Evolutionary conservation across 2,329 filamentous ascomycete genomes (phyloP), one percentile per base, ranked within the genome.

Genomic region (Neopestalotiopsis rosae): DNA sequence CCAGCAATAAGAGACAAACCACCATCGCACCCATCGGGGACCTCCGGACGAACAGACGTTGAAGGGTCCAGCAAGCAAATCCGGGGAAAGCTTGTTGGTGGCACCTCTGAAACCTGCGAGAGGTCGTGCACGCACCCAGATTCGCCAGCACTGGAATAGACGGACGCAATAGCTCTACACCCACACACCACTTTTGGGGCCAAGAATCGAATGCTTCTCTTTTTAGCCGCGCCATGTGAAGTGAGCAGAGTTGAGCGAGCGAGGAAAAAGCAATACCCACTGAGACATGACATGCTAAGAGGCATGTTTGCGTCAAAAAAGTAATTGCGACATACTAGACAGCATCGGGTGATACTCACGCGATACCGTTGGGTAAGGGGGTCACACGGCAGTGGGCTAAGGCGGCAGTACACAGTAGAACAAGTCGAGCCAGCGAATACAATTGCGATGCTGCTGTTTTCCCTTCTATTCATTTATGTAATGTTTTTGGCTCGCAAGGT

Each of bases 321-420:
- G 61, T 64, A 28, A 64, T 49, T 52, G 40, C 61, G 61, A 64
- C 61, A 64, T 64, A 64, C 61, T 64, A 64, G 34, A 49, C 61
- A 40, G 20, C 52, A 59, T 62, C 56, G 65, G 56, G 61, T 57
- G 65, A 67, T 67, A 61, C 65, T 61, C 38, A 61, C 10, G 38
- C 65, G 56, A 58, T 67, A 61, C 56, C 56, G 38, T 12, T 52
- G 34, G 34, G 45, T 61, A 17, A 42, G 20, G 12, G 38, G 57
- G 65, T 67, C 65, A 67, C 65, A 67, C 65, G 65, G 42, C 65
- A 67, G 56, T 52, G 34, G 59, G 30, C 13, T 30, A 59, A 59
- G 24, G 20, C 24, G 24, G 24, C 32, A 14, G 58, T 13, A 61
- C 14, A 17, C 20, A 61, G 32, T 34, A 30, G 59, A 34, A 34